Evolutionary conservation across 2,329 filamentous ascomycete species (phyloP), one percentile per base, ranked within the genome.

Genomic region (Pseudogymnoascus sp.): DNA sequence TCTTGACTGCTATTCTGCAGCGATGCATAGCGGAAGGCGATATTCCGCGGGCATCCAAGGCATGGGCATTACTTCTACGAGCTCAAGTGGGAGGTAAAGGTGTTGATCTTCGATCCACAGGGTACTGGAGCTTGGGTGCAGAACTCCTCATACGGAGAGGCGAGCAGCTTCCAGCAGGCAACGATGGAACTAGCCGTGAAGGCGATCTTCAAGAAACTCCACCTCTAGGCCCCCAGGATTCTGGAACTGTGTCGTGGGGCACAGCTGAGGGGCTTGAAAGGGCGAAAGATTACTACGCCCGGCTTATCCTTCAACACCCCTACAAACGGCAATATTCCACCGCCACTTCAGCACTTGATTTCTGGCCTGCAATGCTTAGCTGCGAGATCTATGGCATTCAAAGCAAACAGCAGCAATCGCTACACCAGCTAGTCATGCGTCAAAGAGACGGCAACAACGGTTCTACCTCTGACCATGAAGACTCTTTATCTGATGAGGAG

Each of bases 101-200:
- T 5, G 79, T 93, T 18, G 91, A 96, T 71, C 74, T 93, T 58
- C 83, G 91, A 40, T 79, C 79, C 18, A 81, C 87, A 69, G 83
- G 85, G 37, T 82, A 89, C 67, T 97, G 93, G 93, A 88, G 88
- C 12, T 82, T 96, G 49, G 92, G 91, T 0, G 91, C 90, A 1
- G 93, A 96, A 75, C 84, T 97, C 18, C 76, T 96, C 62, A 85
- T 96, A 76, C 83, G 88, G 68, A 65, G 62, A 65, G 73, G 63
- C 66, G 65, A 63, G 64, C 67, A 16, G 63, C 63, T 43, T 60
- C 31, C 12, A 55, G 60, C 52, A 4, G 28, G 5, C 18, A 25
- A 11, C 9, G 41, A 18, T 18, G 18, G 18, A 23, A 16, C 61
- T 9, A 12, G 38, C 12, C 37, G 4, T 23, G 41, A 43, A 2